A percentile compares a stretch with the other conserved stretches of the same genome.
These are phyloP conservation scores for Holtermanniella nyarrowii DNA, from an alignment of 768 basidiomycete genomes.

Conservation along the genomic window DNA sequence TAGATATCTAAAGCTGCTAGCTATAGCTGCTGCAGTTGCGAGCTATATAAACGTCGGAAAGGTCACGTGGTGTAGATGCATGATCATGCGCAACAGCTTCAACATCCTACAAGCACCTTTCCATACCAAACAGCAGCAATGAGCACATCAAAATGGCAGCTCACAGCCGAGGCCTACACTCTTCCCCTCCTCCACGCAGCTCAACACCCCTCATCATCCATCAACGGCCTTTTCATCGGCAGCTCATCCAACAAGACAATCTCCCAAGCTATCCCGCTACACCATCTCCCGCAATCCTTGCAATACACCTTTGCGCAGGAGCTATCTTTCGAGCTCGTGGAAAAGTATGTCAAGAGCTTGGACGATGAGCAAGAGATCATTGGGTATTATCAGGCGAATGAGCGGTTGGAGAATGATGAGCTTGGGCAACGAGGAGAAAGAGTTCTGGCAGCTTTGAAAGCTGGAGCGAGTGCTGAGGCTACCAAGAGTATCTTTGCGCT, in stretches of 20 bases:
- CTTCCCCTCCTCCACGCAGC: conserved; percentile 27
- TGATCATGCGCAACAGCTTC: too few relatives aligned
- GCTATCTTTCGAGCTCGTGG: conserved; percentile 12
- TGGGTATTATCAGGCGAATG: conserved; percentile 5
- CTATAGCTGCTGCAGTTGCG: too few relatives aligned
- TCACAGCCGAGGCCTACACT: conserved; percentile 13
- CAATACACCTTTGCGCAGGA: conserved; percentile 14
- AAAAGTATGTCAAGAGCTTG: conserved; percentile 12
- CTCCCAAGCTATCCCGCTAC: conserved; percentile 13
- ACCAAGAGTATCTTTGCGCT: conserved; percentile 12
- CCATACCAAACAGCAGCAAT: too few relatives aligned
- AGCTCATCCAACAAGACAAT: neutral
- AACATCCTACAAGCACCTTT: too few relatives aligned
- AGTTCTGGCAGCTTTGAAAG: conserved; percentile 7
- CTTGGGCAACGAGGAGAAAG: conserved; percentile 6
- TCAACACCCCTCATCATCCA: conserved; percentile 16
- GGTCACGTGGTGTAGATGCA: too few relatives aligned
- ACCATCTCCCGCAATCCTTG: conserved; percentile 18
- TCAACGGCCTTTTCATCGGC: conserved; percentile 24
- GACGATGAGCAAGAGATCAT: conserved; percentile 1
- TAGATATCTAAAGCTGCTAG: too few relatives aligned
- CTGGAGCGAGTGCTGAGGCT: too few relatives aligned
- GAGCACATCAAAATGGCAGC: too few relatives aligned
- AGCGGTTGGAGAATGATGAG: neutral
- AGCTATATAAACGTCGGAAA: too few relatives aligned